A percentile compares a stretch with the other conserved stretches of the same genome.
Evolutionary conservation across 257 asterid species (phyloP).

Genomic region (Salvia miltiorrhiza): DNA sequence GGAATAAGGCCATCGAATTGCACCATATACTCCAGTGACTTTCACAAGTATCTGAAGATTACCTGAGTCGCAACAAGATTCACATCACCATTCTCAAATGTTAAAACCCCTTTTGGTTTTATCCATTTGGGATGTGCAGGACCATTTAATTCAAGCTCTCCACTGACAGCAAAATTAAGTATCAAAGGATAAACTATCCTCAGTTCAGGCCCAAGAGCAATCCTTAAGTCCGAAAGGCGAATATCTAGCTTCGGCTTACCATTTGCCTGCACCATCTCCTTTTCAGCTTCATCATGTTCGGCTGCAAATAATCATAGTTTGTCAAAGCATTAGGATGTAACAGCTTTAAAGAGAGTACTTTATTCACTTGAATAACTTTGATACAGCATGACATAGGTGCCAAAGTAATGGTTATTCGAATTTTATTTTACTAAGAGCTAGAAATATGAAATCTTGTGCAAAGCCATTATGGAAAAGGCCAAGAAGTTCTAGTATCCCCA

Average conservation of each 20-base stretch:
- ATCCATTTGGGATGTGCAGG: constrained; percentile 90
- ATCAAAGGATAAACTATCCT: constrained; percentile 91
- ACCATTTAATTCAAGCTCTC: constrained; percentile 96
- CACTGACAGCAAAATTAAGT: constrained; percentile 94
- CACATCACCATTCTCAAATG: constrained; percentile 94
- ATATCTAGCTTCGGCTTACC: constrained; percentile 82
- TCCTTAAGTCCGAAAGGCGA: constrained; percentile 74
- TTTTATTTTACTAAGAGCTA: background rate
- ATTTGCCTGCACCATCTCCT: constrained; percentile 65
- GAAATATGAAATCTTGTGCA: too few relatives aligned
- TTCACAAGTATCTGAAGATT: constrained; percentile 10
- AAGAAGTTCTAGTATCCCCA: background rate
- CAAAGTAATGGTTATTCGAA: background rate
- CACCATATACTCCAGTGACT: constrained; percentile 8
- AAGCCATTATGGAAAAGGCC: background rate
- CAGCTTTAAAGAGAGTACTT: constrained; percentile 4
- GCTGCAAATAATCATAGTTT: constrained; percentile 42
- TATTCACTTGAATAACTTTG: background rate
- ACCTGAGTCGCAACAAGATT: constrained; percentile 99
- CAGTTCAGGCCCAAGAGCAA: constrained; percentile 90
- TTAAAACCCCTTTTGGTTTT: constrained; percentile 84
- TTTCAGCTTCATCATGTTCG: constrained; percentile 70
- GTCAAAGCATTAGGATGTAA: constrained; percentile 19
- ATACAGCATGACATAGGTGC: background rate
- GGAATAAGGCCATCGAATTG: background rate